A percentile compares a stretch with the other conserved stretches of the same genome.
phyloP scores from a whole-genome alignment of 1,284 basidiomycete genomes.

The Erythrobasidium hasegawianum region DNA sequence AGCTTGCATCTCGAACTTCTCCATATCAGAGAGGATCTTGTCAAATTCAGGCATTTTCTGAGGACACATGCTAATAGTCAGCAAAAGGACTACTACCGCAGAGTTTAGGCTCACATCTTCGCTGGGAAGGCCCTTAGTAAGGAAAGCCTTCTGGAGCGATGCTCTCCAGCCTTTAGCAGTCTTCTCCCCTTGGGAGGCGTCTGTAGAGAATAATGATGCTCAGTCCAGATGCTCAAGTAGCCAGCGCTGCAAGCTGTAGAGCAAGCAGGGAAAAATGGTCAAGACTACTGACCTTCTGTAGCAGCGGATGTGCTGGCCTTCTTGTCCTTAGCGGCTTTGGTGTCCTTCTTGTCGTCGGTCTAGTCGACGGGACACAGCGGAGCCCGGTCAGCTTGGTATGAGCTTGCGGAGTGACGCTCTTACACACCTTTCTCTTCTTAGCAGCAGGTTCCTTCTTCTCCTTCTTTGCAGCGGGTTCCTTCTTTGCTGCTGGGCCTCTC shows the following conservation, averaged over 20 bases:
- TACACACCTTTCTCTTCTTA: slow-evolving; percentile 41
- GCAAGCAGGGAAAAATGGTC: not conserved
- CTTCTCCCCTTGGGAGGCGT: slow-evolving; percentile 35
- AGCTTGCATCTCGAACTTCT: slow-evolving; percentile 79
- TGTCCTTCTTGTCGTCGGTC: slow-evolving; percentile 29
- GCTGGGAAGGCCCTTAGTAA: slow-evolving; percentile 56
- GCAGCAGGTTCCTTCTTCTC: slow-evolving; percentile 34
- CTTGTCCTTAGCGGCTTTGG: slow-evolving; percentile 52
- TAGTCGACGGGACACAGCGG: not conserved
- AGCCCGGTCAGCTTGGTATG: too few relatives aligned
- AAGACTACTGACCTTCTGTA: not conserved
- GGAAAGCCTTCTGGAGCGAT: slow-evolving; percentile 82
- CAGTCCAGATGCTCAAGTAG: not conserved
- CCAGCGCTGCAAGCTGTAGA: slow-evolving; percentile 2
- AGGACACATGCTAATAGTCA: not conserved
- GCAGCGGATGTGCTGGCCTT: slow-evolving; percentile 53
- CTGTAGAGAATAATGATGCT: slow-evolving; percentile 29
- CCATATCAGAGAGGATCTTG: slow-evolving; percentile 72
- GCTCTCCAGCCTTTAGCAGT: slow-evolving; percentile 79
- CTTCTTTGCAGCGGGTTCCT: slow-evolving; percentile 53
- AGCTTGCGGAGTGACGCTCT: too few relatives aligned
- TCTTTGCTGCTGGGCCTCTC: slow-evolving; percentile 50
- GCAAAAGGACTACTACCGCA: too few relatives aligned
- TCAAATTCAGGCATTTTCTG: slow-evolving; percentile 58
- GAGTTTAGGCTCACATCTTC: slow-evolving; percentile 44